phyloP scores from a whole-genome alignment of 805 yeast genomes.

The Allodekkera sacchari region DNA sequence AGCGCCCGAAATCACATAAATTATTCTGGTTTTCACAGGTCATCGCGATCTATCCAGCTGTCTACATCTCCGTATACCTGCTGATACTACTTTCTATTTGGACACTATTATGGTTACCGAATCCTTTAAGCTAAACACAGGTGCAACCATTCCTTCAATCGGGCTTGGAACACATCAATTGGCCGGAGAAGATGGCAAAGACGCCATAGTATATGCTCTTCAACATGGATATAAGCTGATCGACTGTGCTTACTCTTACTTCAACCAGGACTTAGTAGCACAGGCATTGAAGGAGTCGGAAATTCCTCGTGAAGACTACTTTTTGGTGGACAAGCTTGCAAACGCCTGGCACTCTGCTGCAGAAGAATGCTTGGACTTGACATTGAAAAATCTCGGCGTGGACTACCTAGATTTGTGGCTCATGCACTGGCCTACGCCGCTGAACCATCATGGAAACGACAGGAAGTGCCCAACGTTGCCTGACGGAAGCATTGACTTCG shows the following conservation, averaged over 20 bases:
- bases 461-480: slow-evolving; percentile 19
- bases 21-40: no score
- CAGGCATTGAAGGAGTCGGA: slow-evolving; percentile 24
- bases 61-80: no score
- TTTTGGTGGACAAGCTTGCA: slow-evolving; percentile 12
- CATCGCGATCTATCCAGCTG: no score
- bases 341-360: slow-evolving; percentile 24
- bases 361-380: slow-evolving; percentile 26
- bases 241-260: slow-evolving; percentile 34
- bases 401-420: slow-evolving; percentile 38
- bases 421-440: slow-evolving; percentile 39
- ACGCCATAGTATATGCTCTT: slow-evolving; percentile 21
- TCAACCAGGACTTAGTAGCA: slow-evolving; percentile 34
- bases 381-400: slow-evolving; percentile 28
- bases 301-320: slow-evolving; percentile 8
- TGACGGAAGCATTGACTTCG: slow-evolving; percentile 15
- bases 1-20: no score
- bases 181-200: slow-evolving; percentile 8
- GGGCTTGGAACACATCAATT: slow-evolving; percentile 19
- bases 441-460: slow-evolving; percentile 17
- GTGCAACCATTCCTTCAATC: slow-evolving; percentile 12
- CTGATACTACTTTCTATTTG: no score
- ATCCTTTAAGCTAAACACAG: slow-evolving; percentile 10
- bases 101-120: no score
- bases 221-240: slow-evolving; percentile 30